Conservation (phyloP, 768 basidiomycete species). For the Mrakia frigida region DNA sequence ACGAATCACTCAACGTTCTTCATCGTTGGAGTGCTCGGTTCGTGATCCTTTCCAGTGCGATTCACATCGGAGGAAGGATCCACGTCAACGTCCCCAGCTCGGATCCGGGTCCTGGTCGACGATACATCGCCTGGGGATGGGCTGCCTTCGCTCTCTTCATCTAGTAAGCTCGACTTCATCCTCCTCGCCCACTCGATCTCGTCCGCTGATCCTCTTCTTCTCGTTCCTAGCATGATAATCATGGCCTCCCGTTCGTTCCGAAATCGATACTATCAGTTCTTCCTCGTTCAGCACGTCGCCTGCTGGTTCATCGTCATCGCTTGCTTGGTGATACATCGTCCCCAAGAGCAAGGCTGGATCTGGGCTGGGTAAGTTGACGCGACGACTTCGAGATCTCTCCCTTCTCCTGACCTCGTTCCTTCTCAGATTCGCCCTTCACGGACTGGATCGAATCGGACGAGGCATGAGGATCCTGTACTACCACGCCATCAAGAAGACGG, state of each 20-base stretch:
- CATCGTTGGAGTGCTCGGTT: conserved; percentile 32
- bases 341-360: conserved; percentile 33
- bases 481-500: conserved; percentile 8
- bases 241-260: conserved; percentile 28
- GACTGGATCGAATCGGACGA: conserved; percentile 26
- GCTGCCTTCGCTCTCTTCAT: conserved; percentile 30
- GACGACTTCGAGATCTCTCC: no score
- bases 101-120: background rate
- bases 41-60: conserved; percentile 31
- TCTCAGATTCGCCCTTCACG: conserved; percentile 30
- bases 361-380: no score
- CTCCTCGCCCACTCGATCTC: background rate
- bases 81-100: conserved; percentile 29
- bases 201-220: no score
- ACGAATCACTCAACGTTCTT: conserved; percentile 33
- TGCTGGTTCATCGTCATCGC: conserved; percentile 33
- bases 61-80: conserved; percentile 32
- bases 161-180: conserved; percentile 9
- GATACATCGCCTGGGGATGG: conserved; percentile 34
- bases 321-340: conserved; percentile 30
- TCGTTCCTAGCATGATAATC: conserved; percentile 26
- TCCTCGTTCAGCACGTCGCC: conserved; percentile 31
- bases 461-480: conserved; percentile 29
- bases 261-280: conserved; percentile 31
- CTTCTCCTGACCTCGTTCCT: no score